Evolutionary conservation across 1,284 basidiomycete genomes (phyloP).

Genomic region (Boletus mariae): DNA sequence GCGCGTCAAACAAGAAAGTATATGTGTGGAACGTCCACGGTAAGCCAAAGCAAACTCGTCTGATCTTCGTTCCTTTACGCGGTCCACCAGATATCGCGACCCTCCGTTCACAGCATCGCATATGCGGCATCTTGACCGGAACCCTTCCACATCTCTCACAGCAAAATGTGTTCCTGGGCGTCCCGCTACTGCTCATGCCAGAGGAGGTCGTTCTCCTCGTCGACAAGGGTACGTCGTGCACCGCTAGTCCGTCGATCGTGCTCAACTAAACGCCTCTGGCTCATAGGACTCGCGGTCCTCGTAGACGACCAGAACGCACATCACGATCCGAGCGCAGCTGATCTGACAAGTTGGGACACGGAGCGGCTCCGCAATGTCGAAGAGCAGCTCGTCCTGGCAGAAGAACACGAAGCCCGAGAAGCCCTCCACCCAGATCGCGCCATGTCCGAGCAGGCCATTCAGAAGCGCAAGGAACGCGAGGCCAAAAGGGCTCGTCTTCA

Average conservation of each 20-base stretch:
- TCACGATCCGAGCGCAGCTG: constrained; percentile 46
- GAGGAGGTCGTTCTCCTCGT: constrained; percentile 92
- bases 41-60: constrained; percentile 28
- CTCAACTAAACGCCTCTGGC: not conserved
- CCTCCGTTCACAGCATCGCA: constrained; percentile 73
- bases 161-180: constrained; percentile 94
- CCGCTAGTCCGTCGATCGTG: not conserved
- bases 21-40: constrained; percentile 80
- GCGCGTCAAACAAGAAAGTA: constrained; percentile 66
- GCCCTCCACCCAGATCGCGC: constrained; percentile 42
- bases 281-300: constrained; percentile 69
- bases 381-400: constrained; percentile 45
- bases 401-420: constrained; percentile 45
- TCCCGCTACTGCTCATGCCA: constrained; percentile 83
- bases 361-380: constrained; percentile 44
- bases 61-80: not conserved
- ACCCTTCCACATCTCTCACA: constrained; percentile 94
- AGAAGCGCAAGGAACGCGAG: constrained; percentile 70
- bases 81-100: constrained; percentile 64
- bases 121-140: constrained; percentile 85
- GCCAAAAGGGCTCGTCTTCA: constrained; percentile 31
- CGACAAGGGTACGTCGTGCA: constrained; percentile 55
- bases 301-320: constrained; percentile 73
- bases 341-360: constrained; percentile 55
- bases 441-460: constrained; percentile 58